Base-by-base conservation (phyloP, 129 eudicot species). In the Gnaphalium uliginosum region DNA sequence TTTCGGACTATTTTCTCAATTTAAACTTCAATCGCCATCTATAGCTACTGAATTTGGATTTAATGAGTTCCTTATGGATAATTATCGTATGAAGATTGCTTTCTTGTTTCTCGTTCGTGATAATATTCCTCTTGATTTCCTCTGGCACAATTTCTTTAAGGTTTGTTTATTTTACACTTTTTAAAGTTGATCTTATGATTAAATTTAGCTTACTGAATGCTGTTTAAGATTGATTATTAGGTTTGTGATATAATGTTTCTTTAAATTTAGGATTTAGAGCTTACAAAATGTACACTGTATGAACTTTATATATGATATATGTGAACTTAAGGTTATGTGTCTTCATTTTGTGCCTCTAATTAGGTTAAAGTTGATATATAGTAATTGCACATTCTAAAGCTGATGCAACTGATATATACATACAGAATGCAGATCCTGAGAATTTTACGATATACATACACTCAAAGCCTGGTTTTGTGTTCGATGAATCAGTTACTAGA, bases 71-170 rank as follows among this genome's bases (percentile, higher is more conserved):
- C 76, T 32, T 6, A 9, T 62, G 19, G 66, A 68, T 11, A 76
- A 76, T 59, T 32, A 77, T 35, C 75, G 78, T 53, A 53, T 37
- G 41, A 85, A 78, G 50, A 85, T 85, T 11, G 86, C 89, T 58
- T 85, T 85, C 66, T 73, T 85, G 54, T 85, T 85, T 78, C 89
- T 85, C 32, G 86, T 79, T 78, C 77, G 81, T 39, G 60, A 82
- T 4, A 78, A 78, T 30, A 73, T 85, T 21, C 84, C 89, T 22
- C 86, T 85, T 14, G 89, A 82, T 82, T 85, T 85, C 81, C 76
- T 85, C n/a, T 85, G 86, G 89, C 86, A 85, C 71, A 68, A 72
- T 78, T 85, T 85, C 82, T 85, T 81, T 46, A 78, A 85, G 86
- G 88, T 84, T 73, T 29, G 69, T 66, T 54, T 71, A 46, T 30